Conservation (phyloP, 2,329 filamentous ascomycete species). For the Coniochaeta pulveracea region DNA sequence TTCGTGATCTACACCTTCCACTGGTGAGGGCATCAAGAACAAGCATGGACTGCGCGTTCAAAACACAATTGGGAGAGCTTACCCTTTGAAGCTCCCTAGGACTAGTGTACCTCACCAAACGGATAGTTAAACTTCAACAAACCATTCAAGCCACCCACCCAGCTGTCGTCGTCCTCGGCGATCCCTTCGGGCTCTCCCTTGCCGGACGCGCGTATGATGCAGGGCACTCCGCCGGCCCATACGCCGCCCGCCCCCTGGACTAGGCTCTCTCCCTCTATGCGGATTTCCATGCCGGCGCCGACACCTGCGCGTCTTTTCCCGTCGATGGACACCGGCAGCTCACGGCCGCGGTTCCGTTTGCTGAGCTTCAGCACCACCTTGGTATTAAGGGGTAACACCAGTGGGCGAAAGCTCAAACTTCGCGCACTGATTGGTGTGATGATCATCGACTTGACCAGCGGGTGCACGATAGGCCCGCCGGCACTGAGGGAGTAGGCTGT, state of each 20-base stretch:
- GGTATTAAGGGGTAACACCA: conserved; percentile 80
- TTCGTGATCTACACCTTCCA: too few relatives aligned
- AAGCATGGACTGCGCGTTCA: too few relatives aligned
- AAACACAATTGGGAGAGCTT: too few relatives aligned
- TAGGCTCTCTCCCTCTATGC: conserved; percentile 79
- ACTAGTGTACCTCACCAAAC: conserved; percentile 57
- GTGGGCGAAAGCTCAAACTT: conserved; percentile 80
- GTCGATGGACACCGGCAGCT: conserved; percentile 71
- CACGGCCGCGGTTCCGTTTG: conserved; percentile 64
- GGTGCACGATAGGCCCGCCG: conserved; percentile 89
- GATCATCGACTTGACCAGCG: conserved; percentile 75
- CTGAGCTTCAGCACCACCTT: conserved; percentile 74
- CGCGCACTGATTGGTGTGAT: conserved; percentile 92
- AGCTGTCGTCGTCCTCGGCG: conserved; percentile 70
- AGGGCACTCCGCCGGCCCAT: conserved; percentile 76
- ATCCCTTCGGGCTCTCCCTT: conserved; percentile 28
- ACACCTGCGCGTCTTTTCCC: conserved; percentile 59
- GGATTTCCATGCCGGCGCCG: conserved; percentile 68
- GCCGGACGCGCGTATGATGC: conserved; percentile 59
- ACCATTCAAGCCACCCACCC: conserved; percentile 91
- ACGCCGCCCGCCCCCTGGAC: conserved; percentile 30
- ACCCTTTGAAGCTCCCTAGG: too few relatives aligned
- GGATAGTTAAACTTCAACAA: conserved; percentile 96
- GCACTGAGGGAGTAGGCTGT: conserved; percentile 93
- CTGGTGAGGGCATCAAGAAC: too few relatives aligned